These are phyloP conservation scores for Xylariaceae sp. DNA, from an alignment of 2,329 filamentous ascomycete genomes.

Conservation along the genomic window DNA sequence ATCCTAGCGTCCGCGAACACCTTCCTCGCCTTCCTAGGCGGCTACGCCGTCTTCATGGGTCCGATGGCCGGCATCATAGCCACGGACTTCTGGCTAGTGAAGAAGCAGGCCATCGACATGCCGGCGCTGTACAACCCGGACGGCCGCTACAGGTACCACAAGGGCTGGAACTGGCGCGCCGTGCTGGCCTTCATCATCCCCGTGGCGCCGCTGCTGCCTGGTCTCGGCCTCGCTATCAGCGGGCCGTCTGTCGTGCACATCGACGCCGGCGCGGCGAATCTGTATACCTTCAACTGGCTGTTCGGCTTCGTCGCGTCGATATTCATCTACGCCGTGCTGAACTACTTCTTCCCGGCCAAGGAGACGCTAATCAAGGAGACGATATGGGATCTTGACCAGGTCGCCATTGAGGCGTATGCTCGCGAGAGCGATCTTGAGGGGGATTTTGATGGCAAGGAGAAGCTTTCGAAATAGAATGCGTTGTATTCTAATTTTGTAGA, in stretches of 20 bases:
- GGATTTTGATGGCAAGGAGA: neutral
- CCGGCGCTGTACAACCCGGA: conserved; percentile 36
- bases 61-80: conserved; percentile 59
- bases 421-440: conserved; percentile 19
- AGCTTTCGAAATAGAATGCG: too few relatives aligned
- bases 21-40: conserved; percentile 62
- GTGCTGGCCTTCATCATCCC: conserved; percentile 53
- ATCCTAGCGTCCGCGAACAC: conserved; percentile 56
- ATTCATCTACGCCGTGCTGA: conserved; percentile 51
- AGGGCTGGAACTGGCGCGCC: conserved; percentile 57
- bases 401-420: conserved; percentile 24
- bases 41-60: conserved; percentile 56
- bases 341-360: conserved; percentile 44
- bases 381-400: conserved; percentile 35
- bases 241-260: conserved; percentile 26
- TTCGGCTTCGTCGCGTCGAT: conserved; percentile 56
- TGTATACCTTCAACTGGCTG: conserved; percentile 65
- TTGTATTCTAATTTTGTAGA: too few relatives aligned
- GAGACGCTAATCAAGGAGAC: conserved; percentile 45
- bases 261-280: conserved; percentile 44
- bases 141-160: conserved; percentile 43
- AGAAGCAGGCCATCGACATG: conserved; percentile 48
- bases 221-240: conserved; percentile 45
- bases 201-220: conserved; percentile 54
- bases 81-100: conserved; percentile 57